Conservation (phyloP, 306 rosid genomes). For the Cicer judaicum region DNA sequence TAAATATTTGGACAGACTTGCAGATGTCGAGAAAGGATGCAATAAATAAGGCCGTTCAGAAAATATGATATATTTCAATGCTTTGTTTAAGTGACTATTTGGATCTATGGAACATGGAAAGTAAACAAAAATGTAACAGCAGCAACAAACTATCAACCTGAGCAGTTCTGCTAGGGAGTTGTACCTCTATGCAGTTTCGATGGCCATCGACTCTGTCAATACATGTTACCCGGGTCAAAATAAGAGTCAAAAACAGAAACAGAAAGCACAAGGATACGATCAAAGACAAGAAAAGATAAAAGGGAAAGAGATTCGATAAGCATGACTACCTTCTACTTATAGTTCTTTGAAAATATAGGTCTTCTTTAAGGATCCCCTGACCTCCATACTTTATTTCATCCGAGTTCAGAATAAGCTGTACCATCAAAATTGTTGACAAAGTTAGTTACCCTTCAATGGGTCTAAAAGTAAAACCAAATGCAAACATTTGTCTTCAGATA, state of each 20-base stretch:
- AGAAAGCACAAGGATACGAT: neutral
- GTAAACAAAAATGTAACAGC: slow-evolving; percentile 34
- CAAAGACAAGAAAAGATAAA: neutral
- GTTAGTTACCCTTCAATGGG: slow-evolving; percentile 23
- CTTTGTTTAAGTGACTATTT: neutral
- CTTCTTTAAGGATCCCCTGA: slow-evolving; percentile 69
- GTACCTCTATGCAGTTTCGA: slow-evolving; percentile 76
- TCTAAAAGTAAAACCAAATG: slow-evolving; percentile 28
- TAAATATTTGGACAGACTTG: neutral
- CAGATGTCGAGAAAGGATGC: neutral
- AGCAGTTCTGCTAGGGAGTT: slow-evolving; percentile 81
- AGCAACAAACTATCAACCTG: slow-evolving; percentile 64
- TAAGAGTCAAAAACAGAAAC: neutral
- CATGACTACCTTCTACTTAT: slow-evolving; percentile 64
- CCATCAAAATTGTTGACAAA: slow-evolving; percentile 40
- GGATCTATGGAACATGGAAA: slow-evolving; percentile 2
- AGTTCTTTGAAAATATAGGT: slow-evolving; percentile 69
- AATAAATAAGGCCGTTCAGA: neutral
- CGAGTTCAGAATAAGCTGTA: slow-evolving; percentile 74
- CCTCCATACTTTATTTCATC: slow-evolving; percentile 88
- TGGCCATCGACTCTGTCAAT: slow-evolving; percentile 75
- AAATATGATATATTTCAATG: slow-evolving; percentile 13
- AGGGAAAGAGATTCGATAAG: slow-evolving; percentile 17
- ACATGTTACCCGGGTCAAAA: slow-evolving; percentile 24
- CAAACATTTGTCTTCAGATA: neutral